Evolutionary conservation across 1,284 basidiomycete genomes (phyloP).

Genomic region (Leccinum huronense): DNA sequence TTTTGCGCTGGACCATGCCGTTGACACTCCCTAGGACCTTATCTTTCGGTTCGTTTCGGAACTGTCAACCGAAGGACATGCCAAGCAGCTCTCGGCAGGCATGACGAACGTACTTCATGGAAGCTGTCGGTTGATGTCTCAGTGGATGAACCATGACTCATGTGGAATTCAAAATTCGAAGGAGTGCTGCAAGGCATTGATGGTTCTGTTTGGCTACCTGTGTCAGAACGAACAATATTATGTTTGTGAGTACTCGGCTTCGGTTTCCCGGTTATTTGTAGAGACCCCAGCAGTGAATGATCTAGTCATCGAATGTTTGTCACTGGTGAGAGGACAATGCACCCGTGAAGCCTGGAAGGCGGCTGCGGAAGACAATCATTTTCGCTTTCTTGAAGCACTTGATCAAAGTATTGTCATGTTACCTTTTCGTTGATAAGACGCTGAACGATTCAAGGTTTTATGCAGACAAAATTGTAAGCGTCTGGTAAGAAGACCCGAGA

Average conservation of each 20-base stretch:
- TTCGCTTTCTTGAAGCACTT: constrained; percentile 19
- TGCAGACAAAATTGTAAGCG: constrained; percentile 21
- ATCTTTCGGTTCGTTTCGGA: constrained; percentile 23
- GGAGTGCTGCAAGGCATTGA: constrained; percentile 36
- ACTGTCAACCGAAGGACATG: constrained; percentile 18
- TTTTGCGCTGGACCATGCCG: background rate
- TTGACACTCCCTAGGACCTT: constrained; percentile 27
- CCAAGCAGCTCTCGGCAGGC: constrained; percentile 19
- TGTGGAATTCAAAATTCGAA: constrained; percentile 31
- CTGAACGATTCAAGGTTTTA: constrained; percentile 23
- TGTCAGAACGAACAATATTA: constrained; percentile 25
- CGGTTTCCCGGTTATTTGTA: background rate
- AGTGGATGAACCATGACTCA: constrained; percentile 27
- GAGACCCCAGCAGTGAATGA: constrained; percentile 39
- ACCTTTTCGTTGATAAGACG: background rate
- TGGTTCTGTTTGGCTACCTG: constrained; percentile 38
- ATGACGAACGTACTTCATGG: constrained; percentile 21
- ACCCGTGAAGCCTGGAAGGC: constrained; percentile 26
- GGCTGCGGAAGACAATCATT: constrained; percentile 13
- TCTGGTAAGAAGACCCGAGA: background rate
- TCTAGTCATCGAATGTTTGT: constrained; percentile 40
- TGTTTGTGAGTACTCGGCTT: constrained; percentile 27
- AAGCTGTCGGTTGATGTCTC: constrained; percentile 23
- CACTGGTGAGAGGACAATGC: constrained; percentile 18
- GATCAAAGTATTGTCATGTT: constrained; percentile 22